phyloP scores from a whole-genome alignment of 176 grass and related monocot species.

The Puccinellia tenuiflora region DNA sequence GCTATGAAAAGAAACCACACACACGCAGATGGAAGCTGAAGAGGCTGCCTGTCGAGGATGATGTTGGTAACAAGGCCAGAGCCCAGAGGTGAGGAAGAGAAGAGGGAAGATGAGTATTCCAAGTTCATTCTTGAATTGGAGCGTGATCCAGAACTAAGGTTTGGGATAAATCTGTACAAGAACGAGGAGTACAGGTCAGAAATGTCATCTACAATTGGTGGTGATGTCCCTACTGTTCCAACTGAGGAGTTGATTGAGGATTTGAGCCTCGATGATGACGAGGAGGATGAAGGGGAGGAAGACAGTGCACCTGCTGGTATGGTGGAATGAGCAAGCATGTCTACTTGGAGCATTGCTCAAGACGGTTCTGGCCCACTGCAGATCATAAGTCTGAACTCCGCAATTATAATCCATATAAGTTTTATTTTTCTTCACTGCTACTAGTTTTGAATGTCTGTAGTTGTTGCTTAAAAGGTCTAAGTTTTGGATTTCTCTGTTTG shows the following conservation, averaged over 20 bases:
- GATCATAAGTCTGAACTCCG: constrained; percentile 17
- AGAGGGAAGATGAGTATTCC: constrained; percentile 51
- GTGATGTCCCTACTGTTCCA: constrained; percentile 60
- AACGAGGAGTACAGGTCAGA: constrained; percentile 79
- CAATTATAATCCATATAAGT: constrained; percentile 17
- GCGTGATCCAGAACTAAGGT: constrained; percentile 39
- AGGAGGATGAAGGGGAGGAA: constrained; percentile 28
- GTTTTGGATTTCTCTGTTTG: constrained; percentile 2
- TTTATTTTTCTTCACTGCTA: background rate
- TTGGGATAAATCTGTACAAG: constrained; percentile 53
- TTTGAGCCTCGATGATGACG: constrained; percentile 47
- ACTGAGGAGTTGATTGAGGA: constrained; percentile 76
- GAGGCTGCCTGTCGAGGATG: constrained; percentile 54
- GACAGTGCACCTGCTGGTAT: constrained; percentile 10
- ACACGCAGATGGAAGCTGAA: constrained; percentile 60
- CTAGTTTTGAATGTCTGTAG: background rate
- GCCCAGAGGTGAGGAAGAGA: constrained; percentile 59
- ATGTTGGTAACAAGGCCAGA: constrained; percentile 37
- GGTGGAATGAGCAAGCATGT: constrained; percentile 31
- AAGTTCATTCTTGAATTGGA: constrained; percentile 74
- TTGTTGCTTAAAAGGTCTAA: constrained; percentile 6
- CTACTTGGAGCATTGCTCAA: background rate
- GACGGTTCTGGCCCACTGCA: background rate
- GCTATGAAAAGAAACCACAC: constrained; percentile 64
- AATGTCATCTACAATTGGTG: constrained; percentile 66